Percentiles rank a stretch among this genome's conserved stretches.
Conservation (phyloP, 2,329 filamentous ascomycete genomes). For the Sclerotinia spermophila region DNA sequence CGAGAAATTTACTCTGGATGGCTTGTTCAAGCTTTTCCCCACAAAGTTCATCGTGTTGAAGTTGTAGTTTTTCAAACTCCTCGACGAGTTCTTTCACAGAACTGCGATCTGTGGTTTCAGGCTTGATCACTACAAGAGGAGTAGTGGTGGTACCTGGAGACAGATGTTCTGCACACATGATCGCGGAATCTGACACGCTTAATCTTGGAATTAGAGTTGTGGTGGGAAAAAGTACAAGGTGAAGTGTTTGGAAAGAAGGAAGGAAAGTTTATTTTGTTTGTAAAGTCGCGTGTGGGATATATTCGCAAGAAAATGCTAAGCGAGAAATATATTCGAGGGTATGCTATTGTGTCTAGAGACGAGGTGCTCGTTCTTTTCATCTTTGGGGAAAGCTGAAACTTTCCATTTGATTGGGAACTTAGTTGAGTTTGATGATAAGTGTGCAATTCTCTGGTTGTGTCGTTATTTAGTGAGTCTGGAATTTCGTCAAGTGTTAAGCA, state of each 20-base stretch:
- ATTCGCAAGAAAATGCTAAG: background rate
- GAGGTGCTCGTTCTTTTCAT: background rate
- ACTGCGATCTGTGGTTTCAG: too few relatives aligned
- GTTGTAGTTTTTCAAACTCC: background rate
- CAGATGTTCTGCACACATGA: background rate
- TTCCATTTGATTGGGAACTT: background rate
- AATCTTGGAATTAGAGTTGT: background rate
- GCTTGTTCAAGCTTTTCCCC: background rate
- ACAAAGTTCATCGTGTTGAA: background rate
- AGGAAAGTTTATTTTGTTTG: background rate
- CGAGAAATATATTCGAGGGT: background rate
- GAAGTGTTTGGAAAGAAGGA: too few relatives aligned
- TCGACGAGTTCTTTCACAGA: background rate
- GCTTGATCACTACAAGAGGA: background rate
- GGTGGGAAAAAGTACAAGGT: too few relatives aligned
- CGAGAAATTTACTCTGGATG: background rate
- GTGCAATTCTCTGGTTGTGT: rapidly evolving
- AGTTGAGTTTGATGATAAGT: rapidly evolving
- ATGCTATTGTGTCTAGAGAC: rapidly evolving
- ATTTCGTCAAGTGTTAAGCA: background rate
- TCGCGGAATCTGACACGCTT: background rate
- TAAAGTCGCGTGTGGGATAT: background rate
- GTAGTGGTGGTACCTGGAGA: too few relatives aligned
- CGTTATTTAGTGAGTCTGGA: background rate
- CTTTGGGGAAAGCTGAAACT: background rate